A percentile compares a stretch with the other conserved stretches of the same genome.
phyloP scores from a whole-genome alignment of 345 rosid species.

The Heritiera fomes region DNA sequence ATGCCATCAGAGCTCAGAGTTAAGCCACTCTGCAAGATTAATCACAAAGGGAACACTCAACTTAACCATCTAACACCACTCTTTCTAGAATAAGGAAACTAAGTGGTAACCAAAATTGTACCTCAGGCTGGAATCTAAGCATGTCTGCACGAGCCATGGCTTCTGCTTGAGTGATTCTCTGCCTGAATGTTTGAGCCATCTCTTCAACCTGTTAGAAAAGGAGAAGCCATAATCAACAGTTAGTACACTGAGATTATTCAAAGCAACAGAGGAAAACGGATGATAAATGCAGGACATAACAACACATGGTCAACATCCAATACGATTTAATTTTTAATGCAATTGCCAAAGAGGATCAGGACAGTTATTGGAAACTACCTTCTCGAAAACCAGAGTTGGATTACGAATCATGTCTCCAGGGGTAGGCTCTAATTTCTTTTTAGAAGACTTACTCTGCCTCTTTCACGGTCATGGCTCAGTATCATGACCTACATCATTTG shows the following conservation, averaged over 20 bases:
- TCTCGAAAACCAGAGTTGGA: constrained; percentile 95
- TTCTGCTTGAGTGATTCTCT: constrained; percentile 98
- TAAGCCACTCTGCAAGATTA: constrained; percentile 67
- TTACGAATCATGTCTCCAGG: constrained; percentile 99
- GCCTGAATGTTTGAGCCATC: constrained; percentile 98
- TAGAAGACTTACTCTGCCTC: constrained; percentile 97
- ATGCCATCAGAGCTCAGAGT: constrained; percentile 79
- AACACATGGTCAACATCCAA: neutral
- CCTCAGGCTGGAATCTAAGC: constrained; percentile 99
- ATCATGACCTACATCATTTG: constrained; percentile 49
- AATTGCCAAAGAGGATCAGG: neutral
- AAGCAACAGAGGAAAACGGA: neutral
- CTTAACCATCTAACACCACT: neutral
- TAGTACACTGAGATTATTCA: neutral
- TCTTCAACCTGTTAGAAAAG: constrained; percentile 75
- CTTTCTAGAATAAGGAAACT: neutral
- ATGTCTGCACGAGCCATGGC: constrained; percentile 99
- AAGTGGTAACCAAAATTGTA: constrained; percentile 19
- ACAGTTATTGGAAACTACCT: constrained; percentile 46
- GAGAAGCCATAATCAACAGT: neutral
- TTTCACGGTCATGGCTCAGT: constrained; percentile 94
- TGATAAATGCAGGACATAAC: neutral
- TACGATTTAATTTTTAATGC: neutral
- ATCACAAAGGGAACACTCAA: neutral
- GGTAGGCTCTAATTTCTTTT: constrained; percentile 95